phyloP scores from a whole-genome alignment of 2,329 filamentous ascomycete genomes.

The Nigrospora osmanthi region DNA sequence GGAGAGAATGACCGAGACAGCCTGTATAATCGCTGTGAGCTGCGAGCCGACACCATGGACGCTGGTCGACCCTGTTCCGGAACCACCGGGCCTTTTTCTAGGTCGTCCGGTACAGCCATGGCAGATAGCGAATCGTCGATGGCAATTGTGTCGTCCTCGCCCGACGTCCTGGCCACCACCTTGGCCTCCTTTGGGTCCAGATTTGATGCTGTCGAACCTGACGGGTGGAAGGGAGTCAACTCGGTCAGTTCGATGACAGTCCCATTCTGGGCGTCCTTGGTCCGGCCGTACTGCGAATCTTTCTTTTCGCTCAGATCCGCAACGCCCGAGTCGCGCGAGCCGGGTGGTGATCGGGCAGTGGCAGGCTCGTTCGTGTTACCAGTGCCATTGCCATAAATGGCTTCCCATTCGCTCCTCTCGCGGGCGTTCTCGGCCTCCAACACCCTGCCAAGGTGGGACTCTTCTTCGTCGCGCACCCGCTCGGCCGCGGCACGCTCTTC shows the following conservation, averaged over 20 bases:
- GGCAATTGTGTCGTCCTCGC: slow-evolving; percentile 4
- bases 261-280: slow-evolving; percentile 22
- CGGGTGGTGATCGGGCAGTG: slow-evolving; percentile 8
- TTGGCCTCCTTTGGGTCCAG: slow-evolving; percentile 4
- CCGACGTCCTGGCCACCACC: background rate
- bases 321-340: slow-evolving; percentile 41
- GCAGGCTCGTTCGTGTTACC: slow-evolving; percentile 11
- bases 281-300: background rate
- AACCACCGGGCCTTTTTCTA: slow-evolving; percentile 20
- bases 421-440: slow-evolving; percentile 54
- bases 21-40: slow-evolving; percentile 16
- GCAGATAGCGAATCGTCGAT: slow-evolving; percentile 12
- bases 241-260: slow-evolving; percentile 46
- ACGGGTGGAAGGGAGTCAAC: slow-evolving; percentile 26
- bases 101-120: slow-evolving; percentile 20
- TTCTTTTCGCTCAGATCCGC: slow-evolving; percentile 38
- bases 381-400: slow-evolving; percentile 55
- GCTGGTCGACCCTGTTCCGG: slow-evolving; percentile 21
- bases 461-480: slow-evolving; percentile 39
- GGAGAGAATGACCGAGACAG: slow-evolving; percentile 29
- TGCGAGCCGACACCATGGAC: slow-evolving; percentile 14
- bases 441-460: slow-evolving; percentile 62
- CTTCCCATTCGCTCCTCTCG: slow-evolving; percentile 68
- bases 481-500: slow-evolving; percentile 41
- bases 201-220: background rate